Conservation (phyloP, 2,329 filamentous ascomycete genomes). For the Chaetomium sp. region DNA sequence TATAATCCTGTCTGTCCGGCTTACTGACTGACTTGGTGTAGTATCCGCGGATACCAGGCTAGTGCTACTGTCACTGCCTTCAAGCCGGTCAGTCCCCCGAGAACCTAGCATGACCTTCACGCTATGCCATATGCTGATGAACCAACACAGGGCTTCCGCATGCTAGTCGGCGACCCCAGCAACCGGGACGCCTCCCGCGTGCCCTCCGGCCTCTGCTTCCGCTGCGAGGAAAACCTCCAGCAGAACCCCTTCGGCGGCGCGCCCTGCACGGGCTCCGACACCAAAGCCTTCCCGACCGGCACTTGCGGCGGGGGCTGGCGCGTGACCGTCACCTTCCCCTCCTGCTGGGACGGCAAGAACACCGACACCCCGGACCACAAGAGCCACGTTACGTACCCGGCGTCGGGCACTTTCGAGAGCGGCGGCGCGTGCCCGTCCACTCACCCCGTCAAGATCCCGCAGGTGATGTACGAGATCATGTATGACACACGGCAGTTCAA, state of each 20-base stretch:
- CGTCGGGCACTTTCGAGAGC: slow-evolving; percentile 25
- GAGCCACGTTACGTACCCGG: slow-evolving; percentile 41
- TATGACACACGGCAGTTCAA: slow-evolving; percentile 29
- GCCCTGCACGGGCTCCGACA: slow-evolving; percentile 21
- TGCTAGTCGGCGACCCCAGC: slow-evolving; percentile 21
- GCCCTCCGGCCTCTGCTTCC: slow-evolving; percentile 18
- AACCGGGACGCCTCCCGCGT: slow-evolving; percentile 17
- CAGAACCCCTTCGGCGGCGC: slow-evolving; percentile 21
- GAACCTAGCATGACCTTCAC: too few species aligned
- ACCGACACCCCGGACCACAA: slow-evolving; percentile 41
- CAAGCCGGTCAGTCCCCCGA: not conserved
- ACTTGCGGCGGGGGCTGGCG: slow-evolving; percentile 38
- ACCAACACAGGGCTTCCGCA: slow-evolving; percentile 26
- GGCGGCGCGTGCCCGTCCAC: slow-evolving; percentile 19
- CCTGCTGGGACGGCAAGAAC: slow-evolving; percentile 50
- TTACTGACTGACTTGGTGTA: slow-evolving; percentile 1
- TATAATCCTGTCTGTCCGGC: not conserved
- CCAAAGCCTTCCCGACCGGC: slow-evolving; percentile 33
- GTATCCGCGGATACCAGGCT: slow-evolving; percentile 11
- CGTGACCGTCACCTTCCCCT: slow-evolving; percentile 38
- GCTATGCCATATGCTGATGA: too few species aligned
- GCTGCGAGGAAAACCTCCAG: slow-evolving; percentile 19
- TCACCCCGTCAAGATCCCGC: slow-evolving; percentile 22
- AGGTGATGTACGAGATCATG: slow-evolving; percentile 25
- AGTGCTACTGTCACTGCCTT: slow-evolving; percentile 13